Percentiles rank a stretch among this genome's conserved stretches.
These are phyloP conservation scores for Chlorella ohadii DNA, from an alignment of 139 green algal species.

Conservation along the genomic window DNA sequence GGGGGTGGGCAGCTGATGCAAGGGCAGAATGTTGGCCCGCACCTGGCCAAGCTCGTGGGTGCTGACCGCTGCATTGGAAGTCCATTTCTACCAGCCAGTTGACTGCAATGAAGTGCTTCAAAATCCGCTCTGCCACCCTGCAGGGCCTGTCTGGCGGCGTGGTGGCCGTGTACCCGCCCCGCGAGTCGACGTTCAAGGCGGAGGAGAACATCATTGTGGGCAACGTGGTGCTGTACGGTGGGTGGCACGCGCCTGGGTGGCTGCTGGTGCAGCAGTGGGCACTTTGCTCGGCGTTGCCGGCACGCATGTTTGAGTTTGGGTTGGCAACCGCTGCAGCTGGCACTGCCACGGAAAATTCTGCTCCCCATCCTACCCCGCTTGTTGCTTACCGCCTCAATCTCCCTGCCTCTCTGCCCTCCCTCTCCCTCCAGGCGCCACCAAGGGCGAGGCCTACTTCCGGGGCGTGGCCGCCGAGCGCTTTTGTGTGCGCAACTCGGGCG, in stretches of 20 bases:
- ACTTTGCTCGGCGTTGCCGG: no score
- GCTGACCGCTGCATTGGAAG: no score
- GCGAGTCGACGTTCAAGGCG: conserved; percentile 71
- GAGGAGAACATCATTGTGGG: conserved; percentile 94
- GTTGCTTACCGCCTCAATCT: background rate
- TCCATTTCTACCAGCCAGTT: no score
- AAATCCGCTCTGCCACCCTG: background rate
- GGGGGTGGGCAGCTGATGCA: background rate
- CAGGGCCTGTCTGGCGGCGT: conserved; percentile 82
- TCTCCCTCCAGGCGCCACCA: conserved; percentile 58
- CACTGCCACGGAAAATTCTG: no score
- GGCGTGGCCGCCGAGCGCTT: conserved; percentile 93
- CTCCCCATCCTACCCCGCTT: no score
- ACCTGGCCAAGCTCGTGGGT: no score
- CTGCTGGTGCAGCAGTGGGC: no score
- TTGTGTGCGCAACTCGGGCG: conserved; percentile 90
- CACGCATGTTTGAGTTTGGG: no score
- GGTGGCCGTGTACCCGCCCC: conserved; percentile 82
- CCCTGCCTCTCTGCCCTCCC: background rate
- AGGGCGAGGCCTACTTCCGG: conserved; percentile 90
- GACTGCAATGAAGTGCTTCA: no score
- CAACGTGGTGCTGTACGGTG: conserved; percentile 95
- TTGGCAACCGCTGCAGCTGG: no score
- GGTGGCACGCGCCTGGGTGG: background rate
- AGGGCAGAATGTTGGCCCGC: no score